Evolutionary conservation across 73 alveolate genomes (phyloP).

Genomic region (Tetrahymena elliotti): DNA sequence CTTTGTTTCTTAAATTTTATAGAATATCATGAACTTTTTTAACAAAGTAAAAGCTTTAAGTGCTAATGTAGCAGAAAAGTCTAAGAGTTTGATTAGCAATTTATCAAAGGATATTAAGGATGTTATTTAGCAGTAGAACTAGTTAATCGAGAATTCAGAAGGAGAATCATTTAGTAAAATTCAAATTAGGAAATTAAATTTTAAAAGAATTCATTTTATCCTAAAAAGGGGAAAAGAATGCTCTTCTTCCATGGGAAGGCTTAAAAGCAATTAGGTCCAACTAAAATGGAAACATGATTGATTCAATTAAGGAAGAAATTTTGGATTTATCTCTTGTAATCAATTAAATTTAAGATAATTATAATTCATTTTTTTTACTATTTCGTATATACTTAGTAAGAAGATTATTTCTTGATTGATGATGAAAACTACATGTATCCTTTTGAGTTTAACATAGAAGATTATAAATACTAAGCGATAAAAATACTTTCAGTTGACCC

Average conservation of each 20-base stretch:
- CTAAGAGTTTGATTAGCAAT: not conserved
- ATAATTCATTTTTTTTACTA: not conserved
- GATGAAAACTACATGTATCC: not conserved
- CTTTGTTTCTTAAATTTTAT: not conserved
- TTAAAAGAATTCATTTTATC: not conserved
- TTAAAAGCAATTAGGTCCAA: not conserved
- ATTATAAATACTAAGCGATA: not conserved
- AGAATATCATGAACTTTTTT: not conserved
- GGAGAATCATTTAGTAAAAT: not conserved
- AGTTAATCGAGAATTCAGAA: not conserved
- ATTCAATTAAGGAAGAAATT: not conserved
- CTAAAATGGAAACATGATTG: not conserved
- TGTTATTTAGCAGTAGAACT: not conserved
- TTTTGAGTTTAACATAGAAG: not conserved
- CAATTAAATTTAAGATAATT: not conserved
- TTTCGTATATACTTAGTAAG: not conserved
- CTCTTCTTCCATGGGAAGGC: not conserved
- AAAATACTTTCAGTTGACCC: not conserved
- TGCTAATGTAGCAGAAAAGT: not conserved
- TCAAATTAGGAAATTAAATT: not conserved
- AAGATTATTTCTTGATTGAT: not conserved
- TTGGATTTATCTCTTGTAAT: not conserved
- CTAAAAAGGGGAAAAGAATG: not conserved
- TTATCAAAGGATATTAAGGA: not conserved
- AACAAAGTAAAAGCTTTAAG: not conserved